Evolutionary conservation across 2,329 filamentous ascomycete species (phyloP).

Genomic region (Coniochaeta sp.): DNA sequence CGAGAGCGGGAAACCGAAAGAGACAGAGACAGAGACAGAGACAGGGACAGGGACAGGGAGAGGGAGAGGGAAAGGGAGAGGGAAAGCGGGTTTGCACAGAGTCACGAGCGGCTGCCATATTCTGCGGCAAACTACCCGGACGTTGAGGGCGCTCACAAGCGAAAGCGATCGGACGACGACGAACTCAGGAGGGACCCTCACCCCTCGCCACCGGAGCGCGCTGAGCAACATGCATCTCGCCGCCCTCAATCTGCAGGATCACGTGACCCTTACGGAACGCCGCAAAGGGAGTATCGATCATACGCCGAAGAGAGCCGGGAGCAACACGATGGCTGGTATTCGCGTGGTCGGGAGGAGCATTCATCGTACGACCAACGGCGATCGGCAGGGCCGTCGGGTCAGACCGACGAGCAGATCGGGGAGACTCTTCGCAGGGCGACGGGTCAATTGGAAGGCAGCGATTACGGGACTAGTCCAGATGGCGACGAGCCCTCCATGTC

Average conservation of each 20-base stretch:
- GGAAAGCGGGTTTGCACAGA: constrained; percentile 33
- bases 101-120: constrained; percentile 32
- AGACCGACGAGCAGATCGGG: constrained; percentile 41
- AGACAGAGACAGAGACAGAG: not conserved
- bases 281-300: constrained; percentile 37
- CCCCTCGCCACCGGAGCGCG: not conserved
- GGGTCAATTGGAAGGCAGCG: constrained; percentile 37
- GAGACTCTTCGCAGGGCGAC: constrained; percentile 36
- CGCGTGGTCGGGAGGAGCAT: constrained; percentile 39
- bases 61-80: constrained; percentile 12
- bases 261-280: constrained; percentile 33
- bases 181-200: constrained; percentile 32
- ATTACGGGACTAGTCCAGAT: constrained; percentile 47
- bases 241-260: constrained; percentile 13
- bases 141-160: constrained; percentile 48
- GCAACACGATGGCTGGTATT: constrained; percentile 40
- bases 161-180: constrained; percentile 61
- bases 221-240: constrained; percentile 11
- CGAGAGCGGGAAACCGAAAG: constrained; percentile 25
- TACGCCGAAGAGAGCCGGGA: constrained; percentile 39
- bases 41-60: not conserved
- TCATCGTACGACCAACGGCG: constrained; percentile 38
- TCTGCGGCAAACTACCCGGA: constrained; percentile 32
- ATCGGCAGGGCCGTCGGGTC: constrained; percentile 34
- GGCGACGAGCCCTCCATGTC: constrained; percentile 39